Conservation (phyloP, 495 filamentous ascomycete species). For the Bryoglossum gracile region DNA sequence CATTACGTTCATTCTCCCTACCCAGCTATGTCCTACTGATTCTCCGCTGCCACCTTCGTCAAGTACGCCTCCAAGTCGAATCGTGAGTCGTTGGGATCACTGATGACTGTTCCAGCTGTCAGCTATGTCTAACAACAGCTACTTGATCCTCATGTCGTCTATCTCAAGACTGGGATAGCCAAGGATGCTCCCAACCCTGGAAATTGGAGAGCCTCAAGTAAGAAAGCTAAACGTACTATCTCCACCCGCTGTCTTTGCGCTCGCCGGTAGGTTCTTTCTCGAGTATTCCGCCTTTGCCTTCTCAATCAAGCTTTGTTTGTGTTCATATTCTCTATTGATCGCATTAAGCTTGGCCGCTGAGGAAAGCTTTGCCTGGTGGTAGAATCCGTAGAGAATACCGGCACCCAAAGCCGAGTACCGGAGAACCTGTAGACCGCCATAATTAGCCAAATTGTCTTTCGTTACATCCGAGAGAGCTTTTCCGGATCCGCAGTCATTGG, state of each 20-base stretch:
- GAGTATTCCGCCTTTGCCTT: constrained; percentile 86
- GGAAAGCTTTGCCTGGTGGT: constrained; percentile 73
- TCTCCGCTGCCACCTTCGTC: constrained; percentile 52
- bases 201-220: neutral
- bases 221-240: constrained; percentile 16
- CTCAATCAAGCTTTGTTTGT: constrained; percentile 79
- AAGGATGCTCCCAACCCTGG: no score
- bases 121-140: constrained; percentile 16
- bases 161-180: no score
- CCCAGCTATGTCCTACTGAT: constrained; percentile 28
- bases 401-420: constrained; percentile 84
- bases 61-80: constrained; percentile 89
- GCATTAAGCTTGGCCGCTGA: constrained; percentile 56
- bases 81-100: constrained; percentile 72
- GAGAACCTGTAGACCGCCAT: constrained; percentile 59
- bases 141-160: no score
- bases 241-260: constrained; percentile 32
- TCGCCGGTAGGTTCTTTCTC: constrained; percentile 54
- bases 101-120: constrained; percentile 53
- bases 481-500: no score
- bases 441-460: no score
- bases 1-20: constrained; percentile 19
- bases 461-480: no score
- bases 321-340: constrained; percentile 71
- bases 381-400: constrained; percentile 88